phyloP scores from a whole-genome alignment of 73 alveolate species.

The Paramecium caudatum region DNA sequence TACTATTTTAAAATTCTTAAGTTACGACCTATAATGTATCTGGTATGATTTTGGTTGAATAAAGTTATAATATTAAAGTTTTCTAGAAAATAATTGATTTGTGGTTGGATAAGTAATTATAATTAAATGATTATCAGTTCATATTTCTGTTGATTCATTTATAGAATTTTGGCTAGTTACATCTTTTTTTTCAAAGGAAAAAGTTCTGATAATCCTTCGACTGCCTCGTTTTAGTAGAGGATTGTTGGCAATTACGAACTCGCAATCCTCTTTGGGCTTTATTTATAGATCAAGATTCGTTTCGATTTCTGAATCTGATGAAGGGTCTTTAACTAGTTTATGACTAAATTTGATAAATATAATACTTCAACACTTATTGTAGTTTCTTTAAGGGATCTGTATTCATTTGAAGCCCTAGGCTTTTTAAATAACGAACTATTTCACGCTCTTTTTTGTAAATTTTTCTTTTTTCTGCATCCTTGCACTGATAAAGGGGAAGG shows the following conservation, averaged over 20 bases:
- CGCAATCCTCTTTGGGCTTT: neutral
- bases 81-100: too few species aligned
- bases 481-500: neutral
- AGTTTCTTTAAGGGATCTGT: neutral
- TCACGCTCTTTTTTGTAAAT: constrained; percentile 27
- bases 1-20: too few species aligned
- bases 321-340: neutral
- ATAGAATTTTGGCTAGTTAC: too few species aligned
- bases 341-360: neutral
- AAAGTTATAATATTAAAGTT: too few species aligned
- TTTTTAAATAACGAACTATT: neutral
- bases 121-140: too few species aligned
- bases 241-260: neutral
- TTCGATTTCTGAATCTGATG: neutral
- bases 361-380: neutral
- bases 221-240: constrained; percentile 21
- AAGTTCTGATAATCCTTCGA: neutral
- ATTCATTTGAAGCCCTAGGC: constrained; percentile 41
- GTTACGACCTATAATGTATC: too few species aligned
- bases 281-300: neutral
- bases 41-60: too few species aligned
- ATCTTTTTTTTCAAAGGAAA: neutral
- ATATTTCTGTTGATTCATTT: too few species aligned
- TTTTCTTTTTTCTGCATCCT: constrained; percentile 14
- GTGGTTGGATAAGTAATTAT: too few species aligned